phyloP scores from a whole-genome alignment of 768 basidiomycete genomes.

The Calocybe cyanea region DNA sequence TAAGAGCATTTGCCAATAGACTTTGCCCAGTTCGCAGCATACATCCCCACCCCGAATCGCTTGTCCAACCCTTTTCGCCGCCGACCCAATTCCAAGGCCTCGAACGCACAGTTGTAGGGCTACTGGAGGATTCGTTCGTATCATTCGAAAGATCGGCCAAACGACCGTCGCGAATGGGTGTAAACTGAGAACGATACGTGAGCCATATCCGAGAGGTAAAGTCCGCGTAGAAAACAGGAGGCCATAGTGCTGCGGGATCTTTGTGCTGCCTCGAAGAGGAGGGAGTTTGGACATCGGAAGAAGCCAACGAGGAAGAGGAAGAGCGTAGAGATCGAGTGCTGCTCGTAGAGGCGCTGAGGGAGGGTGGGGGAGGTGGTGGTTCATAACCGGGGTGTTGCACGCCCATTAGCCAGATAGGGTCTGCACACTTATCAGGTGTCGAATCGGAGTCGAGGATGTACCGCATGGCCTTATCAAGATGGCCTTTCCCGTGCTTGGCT shows the following conservation, averaged over 20 bases:
- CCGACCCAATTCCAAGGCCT: conserved; percentile 62
- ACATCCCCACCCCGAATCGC: conserved; percentile 88
- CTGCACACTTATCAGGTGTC: conserved; percentile 73
- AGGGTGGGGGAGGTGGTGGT: conserved; percentile 22
- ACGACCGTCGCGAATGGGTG: conserved; percentile 68
- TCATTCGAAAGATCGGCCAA: conserved; percentile 30
- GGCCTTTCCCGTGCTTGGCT: conserved; percentile 70
- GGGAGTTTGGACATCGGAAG: background rate
- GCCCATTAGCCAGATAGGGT: conserved; percentile 89
- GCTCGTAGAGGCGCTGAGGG: conserved; percentile 12
- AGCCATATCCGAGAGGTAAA: conserved; percentile 88
- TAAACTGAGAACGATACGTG: conserved; percentile 87
- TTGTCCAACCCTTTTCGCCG: conserved; percentile 78
- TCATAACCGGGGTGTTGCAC: conserved; percentile 78
- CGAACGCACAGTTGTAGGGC: conserved; percentile 22
- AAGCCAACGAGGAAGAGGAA: conserved; percentile 24
- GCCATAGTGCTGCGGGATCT: conserved; percentile 60
- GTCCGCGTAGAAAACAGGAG: conserved; percentile 80
- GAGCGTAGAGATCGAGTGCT: conserved; percentile 39
- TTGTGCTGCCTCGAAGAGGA: background rate
- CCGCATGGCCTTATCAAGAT: conserved; percentile 79
- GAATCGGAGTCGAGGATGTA: conserved; percentile 92
- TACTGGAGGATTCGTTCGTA: conserved; percentile 21
- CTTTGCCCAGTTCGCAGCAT: conserved; percentile 89
- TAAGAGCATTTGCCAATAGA: conserved; percentile 75